These are phyloP conservation scores for Aspergillus proliferans DNA, from an alignment of 2,329 filamentous ascomycete genomes.

Conservation along the genomic window DNA sequence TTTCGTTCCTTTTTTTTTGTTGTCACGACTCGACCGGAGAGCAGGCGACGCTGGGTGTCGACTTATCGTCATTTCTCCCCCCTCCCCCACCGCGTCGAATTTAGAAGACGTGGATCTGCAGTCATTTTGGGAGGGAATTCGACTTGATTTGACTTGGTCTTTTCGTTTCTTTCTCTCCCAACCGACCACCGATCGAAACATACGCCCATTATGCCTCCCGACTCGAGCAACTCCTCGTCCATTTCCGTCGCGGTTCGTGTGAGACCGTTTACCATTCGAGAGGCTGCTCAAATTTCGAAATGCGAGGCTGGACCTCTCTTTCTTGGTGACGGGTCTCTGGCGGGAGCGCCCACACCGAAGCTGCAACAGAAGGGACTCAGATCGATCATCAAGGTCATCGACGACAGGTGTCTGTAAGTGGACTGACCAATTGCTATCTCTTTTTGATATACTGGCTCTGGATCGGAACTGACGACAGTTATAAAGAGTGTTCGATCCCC, in stretches of 20 bases:
- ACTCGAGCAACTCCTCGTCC: conserved; percentile 42
- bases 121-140: not conserved
- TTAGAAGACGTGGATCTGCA: not conserved
- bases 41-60: not conserved
- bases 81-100: not conserved
- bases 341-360: conserved; percentile 77
- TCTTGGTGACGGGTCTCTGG: conserved; percentile 92
- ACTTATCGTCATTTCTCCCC: not conserved
- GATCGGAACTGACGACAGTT: conserved; percentile 9
- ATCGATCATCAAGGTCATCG: conserved; percentile 90
- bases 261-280: conserved; percentile 70
- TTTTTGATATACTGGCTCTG: conserved; percentile 2
- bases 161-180: not conserved
- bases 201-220: conserved; percentile 33
- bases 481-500: conserved; percentile 85
- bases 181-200: not conserved
- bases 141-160: not conserved
- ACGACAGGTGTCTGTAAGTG: conserved; percentile 88
- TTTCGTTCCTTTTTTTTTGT: conserved; percentile 1
- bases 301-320: conserved; percentile 82
- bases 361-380: conserved; percentile 79
- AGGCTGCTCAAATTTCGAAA: conserved; percentile 79
- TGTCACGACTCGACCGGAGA: conserved; percentile 1
- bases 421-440: not conserved
- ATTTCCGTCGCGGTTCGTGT: conserved; percentile 54